Base-by-base conservation (phyloP, 2,329 filamentous ascomycete genomes). In the Aspergillus texensis region DNA sequence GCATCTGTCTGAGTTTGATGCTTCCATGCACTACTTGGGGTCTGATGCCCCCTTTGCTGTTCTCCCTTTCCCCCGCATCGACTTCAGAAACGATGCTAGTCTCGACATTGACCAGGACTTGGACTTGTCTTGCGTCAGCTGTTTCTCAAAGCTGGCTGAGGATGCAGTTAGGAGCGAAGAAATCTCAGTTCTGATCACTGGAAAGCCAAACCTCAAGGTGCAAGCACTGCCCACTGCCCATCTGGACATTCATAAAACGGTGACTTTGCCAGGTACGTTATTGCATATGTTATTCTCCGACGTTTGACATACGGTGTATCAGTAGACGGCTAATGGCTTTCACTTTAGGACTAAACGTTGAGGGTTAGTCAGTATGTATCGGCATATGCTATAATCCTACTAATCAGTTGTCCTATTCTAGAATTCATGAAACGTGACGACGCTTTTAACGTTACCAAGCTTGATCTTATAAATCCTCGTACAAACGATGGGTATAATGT, bases 101-200 rank as follows among this genome's bases (percentile, higher is more conserved):
- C 32, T 73, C 3, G 58, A 68, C 1, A 67, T 73, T n/a, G 65
- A 73, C 28, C 70, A 72, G 21, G 69, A 71, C 57, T 30, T 73
- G 52, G 59, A 71, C 9, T 28, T 73, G 19, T 66, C 69, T 4
- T 73, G 71, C 46, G 64, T 72, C 5, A 68, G 70, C 2, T 73
- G 71, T 57, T 41, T 73, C 41, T 69, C 70, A 6, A 24, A 64
- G 8, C 57, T 73, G 54, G 68, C 67, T 6, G 46, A 64, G 12
- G 50, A 57, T 9, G 67, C 67, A 2, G 67, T 66, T 19, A 65
- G 69, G 10, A 66, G 68, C 19, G 39, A 69, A 11, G 68, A 60
- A 24, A 63, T 71, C 26, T 58, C 61, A 1, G 55, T 73, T 11
- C 24, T 70, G 48, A 55, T 70, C 8, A 69, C 65, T 6, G 71